These are phyloP conservation scores for Wickerhamomyces sp. DNA, from an alignment of 1,139 yeast genomes.

Conservation along the genomic window DNA sequence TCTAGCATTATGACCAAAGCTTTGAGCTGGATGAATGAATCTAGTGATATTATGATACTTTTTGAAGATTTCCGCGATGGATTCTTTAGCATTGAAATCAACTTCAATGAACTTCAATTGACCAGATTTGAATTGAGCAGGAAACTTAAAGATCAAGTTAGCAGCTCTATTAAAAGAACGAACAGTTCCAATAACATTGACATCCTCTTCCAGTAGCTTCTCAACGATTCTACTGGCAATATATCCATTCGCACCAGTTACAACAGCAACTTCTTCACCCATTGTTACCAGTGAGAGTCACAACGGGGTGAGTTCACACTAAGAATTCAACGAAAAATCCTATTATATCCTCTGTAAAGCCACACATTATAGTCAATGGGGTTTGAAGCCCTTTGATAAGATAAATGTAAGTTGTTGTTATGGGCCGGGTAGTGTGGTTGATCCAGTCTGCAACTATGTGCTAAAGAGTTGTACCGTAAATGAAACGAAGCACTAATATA, in stretches of 20 bases:
- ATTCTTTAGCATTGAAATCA: conserved; percentile 30
- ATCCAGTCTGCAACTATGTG: too few relatives aligned
- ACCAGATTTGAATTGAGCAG: conserved; percentile 2
- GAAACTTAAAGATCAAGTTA: conserved; percentile 2
- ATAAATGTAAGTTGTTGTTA: too few relatives aligned
- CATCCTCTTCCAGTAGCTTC: conserved; percentile 26
- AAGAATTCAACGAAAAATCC: too few relatives aligned
- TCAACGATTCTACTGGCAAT: conserved; percentile 42
- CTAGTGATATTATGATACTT: conserved; percentile 29
- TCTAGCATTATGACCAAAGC: conserved; percentile 16
- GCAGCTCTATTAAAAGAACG: conserved; percentile 31
- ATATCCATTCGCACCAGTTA: conserved; percentile 50
- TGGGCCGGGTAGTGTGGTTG: too few relatives aligned
- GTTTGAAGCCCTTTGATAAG: too few relatives aligned
- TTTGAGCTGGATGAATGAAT: conserved; percentile 40
- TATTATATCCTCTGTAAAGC: too few relatives aligned
- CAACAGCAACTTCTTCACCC: conserved; percentile 28
- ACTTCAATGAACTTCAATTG: conserved; percentile 24
- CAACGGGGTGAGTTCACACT: too few relatives aligned
- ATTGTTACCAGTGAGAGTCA: too few relatives aligned
- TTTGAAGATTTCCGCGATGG: conserved; percentile 33
- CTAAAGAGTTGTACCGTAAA: too few relatives aligned
- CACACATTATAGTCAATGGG: too few relatives aligned
- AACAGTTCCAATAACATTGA: conserved; percentile 34
- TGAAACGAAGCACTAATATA: too few relatives aligned